These are phyloP conservation scores for Ambrosiella beaveri DNA, from an alignment of 2,329 filamentous ascomycete species.

Conservation along the genomic window DNA sequence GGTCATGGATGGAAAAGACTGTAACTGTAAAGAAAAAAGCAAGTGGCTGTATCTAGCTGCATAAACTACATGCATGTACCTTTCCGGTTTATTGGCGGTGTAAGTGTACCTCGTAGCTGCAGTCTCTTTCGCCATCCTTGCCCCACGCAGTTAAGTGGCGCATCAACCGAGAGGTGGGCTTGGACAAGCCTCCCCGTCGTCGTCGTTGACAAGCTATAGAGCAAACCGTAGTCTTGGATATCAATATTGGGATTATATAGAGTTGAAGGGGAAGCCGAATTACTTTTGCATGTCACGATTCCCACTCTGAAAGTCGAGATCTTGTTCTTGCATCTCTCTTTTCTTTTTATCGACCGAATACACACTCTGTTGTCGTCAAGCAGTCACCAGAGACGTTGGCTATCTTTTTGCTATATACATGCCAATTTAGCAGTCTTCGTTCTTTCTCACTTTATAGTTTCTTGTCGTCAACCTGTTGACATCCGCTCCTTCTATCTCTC, in stretches of 20 bases:
- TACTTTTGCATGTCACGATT: background rate
- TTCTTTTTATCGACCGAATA: background rate
- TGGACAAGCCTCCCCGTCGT: background rate
- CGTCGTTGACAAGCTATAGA: background rate
- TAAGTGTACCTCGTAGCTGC: background rate
- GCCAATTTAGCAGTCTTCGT: background rate
- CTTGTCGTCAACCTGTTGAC: background rate
- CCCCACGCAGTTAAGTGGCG: background rate
- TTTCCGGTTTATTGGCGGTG: background rate
- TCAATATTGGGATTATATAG: background rate
- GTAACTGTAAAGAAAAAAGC: background rate
- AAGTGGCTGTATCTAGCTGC: background rate
- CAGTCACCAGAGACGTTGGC: background rate
- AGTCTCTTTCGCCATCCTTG: background rate
- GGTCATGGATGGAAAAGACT: background rate
- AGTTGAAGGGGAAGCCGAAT: background rate
- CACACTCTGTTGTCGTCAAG: background rate
- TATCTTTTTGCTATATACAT: background rate
- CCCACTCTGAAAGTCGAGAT: background rate
- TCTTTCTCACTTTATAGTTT: background rate
- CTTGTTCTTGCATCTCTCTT: background rate
- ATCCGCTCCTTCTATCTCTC: background rate
- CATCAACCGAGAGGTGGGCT: background rate
- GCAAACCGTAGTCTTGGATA: background rate
- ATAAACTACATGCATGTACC: background rate